These are phyloP conservation scores for Coniochaeta pulveracea DNA, from an alignment of 2,329 filamentous ascomycete species.

Conservation along the genomic window DNA sequence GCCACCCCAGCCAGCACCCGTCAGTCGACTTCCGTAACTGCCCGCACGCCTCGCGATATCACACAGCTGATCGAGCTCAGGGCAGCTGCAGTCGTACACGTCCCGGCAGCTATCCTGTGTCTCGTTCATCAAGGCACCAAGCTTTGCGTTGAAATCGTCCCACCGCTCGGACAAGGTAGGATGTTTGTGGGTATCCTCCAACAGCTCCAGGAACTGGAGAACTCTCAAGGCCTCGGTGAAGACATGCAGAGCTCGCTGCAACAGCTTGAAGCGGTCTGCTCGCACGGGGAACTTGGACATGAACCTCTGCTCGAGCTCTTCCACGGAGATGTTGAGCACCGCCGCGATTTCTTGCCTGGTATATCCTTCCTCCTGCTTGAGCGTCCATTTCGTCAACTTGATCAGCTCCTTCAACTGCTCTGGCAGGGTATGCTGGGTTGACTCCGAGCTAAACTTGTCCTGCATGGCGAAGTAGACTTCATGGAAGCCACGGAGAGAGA, in stretches of 20 bases:
- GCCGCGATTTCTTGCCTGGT: constrained; percentile 74
- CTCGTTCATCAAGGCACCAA: constrained; percentile 78
- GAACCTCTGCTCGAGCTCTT: constrained; percentile 65
- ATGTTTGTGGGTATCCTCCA: constrained; percentile 40
- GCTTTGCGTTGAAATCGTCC: constrained; percentile 48
- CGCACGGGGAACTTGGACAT: constrained; percentile 84
- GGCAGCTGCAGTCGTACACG: constrained; percentile 82
- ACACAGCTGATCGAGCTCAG: constrained; percentile 86
- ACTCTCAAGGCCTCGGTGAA: constrained; percentile 84
- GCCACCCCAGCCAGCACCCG: constrained; percentile 93
- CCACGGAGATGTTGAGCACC: constrained; percentile 56
- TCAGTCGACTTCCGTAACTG: constrained; percentile 74
- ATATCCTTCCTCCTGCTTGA: constrained; percentile 74
- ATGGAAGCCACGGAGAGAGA: constrained; percentile 80
- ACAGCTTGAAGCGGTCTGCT: constrained; percentile 76
- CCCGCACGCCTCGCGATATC: constrained; percentile 66
- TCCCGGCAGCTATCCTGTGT: constrained; percentile 83
- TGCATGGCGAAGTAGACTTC: constrained; percentile 60
- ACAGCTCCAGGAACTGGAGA: constrained; percentile 66
- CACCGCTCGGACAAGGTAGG: constrained; percentile 24
- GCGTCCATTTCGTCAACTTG: constrained; percentile 54
- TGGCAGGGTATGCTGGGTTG: constrained; percentile 23
- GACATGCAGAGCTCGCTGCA: constrained; percentile 81
- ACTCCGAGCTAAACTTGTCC: constrained; percentile 14
- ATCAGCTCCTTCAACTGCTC: constrained; percentile 67